Evolutionary conservation across 352 stramenopile species (phyloP), one percentile per base, ranked within the genome.

Genomic region (Thalassiosira hispida): DNA sequence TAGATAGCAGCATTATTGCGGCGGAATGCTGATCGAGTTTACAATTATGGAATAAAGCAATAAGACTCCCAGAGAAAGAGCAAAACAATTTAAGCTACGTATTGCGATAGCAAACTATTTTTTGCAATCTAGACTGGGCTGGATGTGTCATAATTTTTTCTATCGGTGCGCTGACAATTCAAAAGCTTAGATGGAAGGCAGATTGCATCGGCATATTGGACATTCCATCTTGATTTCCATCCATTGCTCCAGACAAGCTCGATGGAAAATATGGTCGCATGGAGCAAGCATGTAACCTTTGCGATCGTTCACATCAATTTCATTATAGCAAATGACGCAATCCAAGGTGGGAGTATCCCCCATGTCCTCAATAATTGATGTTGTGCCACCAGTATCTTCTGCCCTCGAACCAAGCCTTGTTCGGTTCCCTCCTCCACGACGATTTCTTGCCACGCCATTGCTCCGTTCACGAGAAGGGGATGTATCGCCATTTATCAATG

Each of bases 181-280:
- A 18, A 0, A 42, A n/a, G 12, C 20, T 65, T 81, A 90, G 16
- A 90, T 65, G 6, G 70, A 62, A 20, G 96, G 95, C 62, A 98
- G 86, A 47, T 92, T 91, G 70, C 91, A 95, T 68, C 96, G 89
- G 90, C 96, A 98, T 66, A 96, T 97, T 61, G 96, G 96, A 86
- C 96, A 98, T 85, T 98, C 95, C 95, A 98, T 98, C 87, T 84
- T 98, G 55, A 98, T 94, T 53, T 98, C 93, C 96, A 98, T 98
- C 96, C 96, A 98, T 79, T 97, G 94, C 75, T 97, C 87, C 59
- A 98, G 92, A 79, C 96, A 98, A 68, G 96, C 90, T 67, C 92
- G 91, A 82, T 98, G 96, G 86, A 98, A 98, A 68, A 98, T 95
- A 83, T 98, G 96, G 69, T 98, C 94, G 73, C 96, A 98, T n/a